phyloP scores from a whole-genome alignment of 139 green algal genomes.

The Tetraselmis chui region DNA sequence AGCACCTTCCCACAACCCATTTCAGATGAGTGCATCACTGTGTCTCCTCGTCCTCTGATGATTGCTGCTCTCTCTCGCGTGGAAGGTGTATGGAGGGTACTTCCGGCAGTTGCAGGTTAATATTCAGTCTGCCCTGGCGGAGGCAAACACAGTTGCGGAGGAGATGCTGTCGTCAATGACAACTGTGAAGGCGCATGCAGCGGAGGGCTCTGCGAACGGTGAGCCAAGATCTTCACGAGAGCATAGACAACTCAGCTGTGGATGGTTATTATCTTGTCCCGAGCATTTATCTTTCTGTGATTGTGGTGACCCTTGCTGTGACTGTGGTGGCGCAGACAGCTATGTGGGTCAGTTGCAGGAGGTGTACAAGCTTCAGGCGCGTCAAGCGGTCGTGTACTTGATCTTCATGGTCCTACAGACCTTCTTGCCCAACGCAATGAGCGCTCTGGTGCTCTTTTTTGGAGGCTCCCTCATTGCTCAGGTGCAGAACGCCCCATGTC shows the following conservation, averaged over 20 bases:
- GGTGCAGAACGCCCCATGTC: too few relatives aligned
- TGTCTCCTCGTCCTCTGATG: not conserved
- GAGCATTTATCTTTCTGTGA: too few relatives aligned
- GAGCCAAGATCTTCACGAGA: too few relatives aligned
- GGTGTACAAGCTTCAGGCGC: conserved; percentile 21
- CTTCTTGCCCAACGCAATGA: conserved; percentile 57
- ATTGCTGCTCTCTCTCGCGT: not conserved
- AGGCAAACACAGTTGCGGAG: conserved; percentile 70
- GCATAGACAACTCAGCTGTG: too few relatives aligned
- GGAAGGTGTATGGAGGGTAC: conserved; percentile 68
- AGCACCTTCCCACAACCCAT: not conserved
- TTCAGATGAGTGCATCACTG: not conserved
- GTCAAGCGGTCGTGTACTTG: conserved; percentile 42
- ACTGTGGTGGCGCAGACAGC: not conserved
- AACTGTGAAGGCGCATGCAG: conserved; percentile 69
- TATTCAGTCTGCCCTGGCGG: conserved; percentile 69
- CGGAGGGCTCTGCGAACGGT: conserved; percentile 17
- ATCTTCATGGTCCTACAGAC: conserved; percentile 58
- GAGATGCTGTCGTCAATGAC: conserved; percentile 59
- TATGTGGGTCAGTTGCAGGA: conserved; percentile 51
- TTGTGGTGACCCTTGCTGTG: too few relatives aligned
- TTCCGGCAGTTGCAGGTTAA: conserved; percentile 37
- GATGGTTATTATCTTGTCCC: too few relatives aligned
- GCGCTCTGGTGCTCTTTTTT: conserved; percentile 53
- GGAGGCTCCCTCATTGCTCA: conserved; percentile 11